Percentiles rank a stretch among this genome's conserved stretches.
Evolutionary conservation across 352 stramenopile genomes (phyloP).

Genomic region (Globisporangium polare): DNA sequence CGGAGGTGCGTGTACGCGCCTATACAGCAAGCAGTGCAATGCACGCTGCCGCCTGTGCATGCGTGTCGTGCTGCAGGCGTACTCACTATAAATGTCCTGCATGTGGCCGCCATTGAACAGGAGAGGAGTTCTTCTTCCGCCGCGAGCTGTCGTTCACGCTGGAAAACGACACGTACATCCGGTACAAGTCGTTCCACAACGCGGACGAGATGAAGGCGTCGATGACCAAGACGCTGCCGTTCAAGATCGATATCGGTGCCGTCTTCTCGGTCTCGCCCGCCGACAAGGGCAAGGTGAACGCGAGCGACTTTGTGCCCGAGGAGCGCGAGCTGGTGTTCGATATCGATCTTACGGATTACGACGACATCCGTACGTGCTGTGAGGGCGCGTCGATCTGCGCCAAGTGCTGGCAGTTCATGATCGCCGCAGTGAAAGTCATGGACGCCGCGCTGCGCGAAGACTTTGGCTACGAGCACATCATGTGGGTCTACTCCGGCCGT

Average conservation of each 20-base stretch:
- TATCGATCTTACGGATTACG: conserved; percentile 99
- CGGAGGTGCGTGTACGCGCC: conserved; percentile 31
- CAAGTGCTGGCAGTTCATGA: conserved; percentile 99
- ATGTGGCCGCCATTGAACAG: conserved; percentile 19
- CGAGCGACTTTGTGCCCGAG: conserved; percentile 86
- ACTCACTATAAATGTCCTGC: not conserved
- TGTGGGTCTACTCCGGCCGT: conserved; percentile 99
- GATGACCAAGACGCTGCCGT: conserved; percentile 92
- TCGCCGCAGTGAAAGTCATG: conserved; percentile 95
- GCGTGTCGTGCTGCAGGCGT: not conserved
- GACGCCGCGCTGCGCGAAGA: conserved; percentile 91
- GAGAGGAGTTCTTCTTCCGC: conserved; percentile 78
- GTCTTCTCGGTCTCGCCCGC: conserved; percentile 89
- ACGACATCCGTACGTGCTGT: conserved; percentile 97
- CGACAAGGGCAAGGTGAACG: conserved; percentile 85
- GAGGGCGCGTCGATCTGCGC: conserved; percentile 87
- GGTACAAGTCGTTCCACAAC: conserved; percentile 95
- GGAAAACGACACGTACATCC: conserved; percentile 99
- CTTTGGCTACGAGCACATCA: conserved; percentile 98
- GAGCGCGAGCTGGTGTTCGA: conserved; percentile 99
- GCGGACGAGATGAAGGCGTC: conserved; percentile 78
- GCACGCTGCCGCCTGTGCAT: not conserved
- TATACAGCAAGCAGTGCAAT: too few relatives aligned
- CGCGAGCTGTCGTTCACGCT: conserved; percentile 98
- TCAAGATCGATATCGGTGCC: conserved; percentile 99